Evolutionary conservation across 2,329 filamentous ascomycete genomes (phyloP), one percentile per base, ranked within the genome.

Genomic region (Pseudogymnoascus sp.): DNA sequence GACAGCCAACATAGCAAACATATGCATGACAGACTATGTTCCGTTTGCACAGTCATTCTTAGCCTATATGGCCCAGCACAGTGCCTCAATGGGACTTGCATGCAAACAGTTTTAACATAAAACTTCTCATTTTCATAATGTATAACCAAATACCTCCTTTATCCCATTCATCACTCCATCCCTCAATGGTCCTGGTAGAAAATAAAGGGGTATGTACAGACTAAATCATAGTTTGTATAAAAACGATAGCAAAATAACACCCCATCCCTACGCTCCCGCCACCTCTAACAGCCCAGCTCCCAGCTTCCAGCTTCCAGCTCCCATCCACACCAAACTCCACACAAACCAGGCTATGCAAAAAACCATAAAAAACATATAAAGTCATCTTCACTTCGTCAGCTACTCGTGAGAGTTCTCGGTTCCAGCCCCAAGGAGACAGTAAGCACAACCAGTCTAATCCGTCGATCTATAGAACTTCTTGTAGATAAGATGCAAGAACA

Each of bases 401-500:
- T 55, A 55, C 29, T 55, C n/a, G 48, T 55, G 29, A 55, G 33
- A 21, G 45, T 12, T 55, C 4, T 52, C 8, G 45, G 45, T 55
- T n/a, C 15, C 29, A 35, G 5, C 27, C 27, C 29, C 48, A 33
- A 13, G 8, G 8, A 55, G 29, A 33, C 27, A 55, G 29, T 8
- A 4, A 21, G 21, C 48, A 55, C 27, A 18, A 29, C 29, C 48
- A 55, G 48, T 33, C 29, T 55, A 55, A 21, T 55, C 48, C n/a
- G 48, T 55, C 9, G 86, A 87, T 65, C 85, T 79, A 74, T 99
- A 99, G 76, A 99, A 99, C 82, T 99, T 99, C 84, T 95, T 96
- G 81, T 97, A 97, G 68, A 99, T 84, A 75, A 97, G 80, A 81
- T 99, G 94, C 80, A 99, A 80, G 77, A 99, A 85, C 72, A 99